A percentile compares a stretch with the other conserved stretches of the same genome.
phyloP scores from a whole-genome alignment of 169 alveolate species.

The Plasmodium chabaudi region DNA sequence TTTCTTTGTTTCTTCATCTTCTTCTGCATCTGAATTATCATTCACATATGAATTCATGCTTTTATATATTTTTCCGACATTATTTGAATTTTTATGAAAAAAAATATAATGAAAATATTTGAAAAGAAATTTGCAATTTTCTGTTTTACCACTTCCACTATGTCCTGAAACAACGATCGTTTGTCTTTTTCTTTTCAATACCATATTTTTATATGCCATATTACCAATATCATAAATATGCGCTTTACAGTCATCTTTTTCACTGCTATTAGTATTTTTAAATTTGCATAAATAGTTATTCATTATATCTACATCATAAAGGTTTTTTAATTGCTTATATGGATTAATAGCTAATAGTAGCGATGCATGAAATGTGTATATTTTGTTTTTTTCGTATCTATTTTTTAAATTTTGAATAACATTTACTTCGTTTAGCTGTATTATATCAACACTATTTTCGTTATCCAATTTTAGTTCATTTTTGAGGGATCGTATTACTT shows the following conservation, averaged over 20 bases:
- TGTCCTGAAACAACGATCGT: slow-evolving; percentile 99
- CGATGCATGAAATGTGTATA: slow-evolving; percentile 88
- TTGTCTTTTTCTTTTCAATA: slow-evolving; percentile 83
- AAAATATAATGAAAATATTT: slow-evolving; percentile 85
- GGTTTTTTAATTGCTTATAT: slow-evolving; percentile 81
- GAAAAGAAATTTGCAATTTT: slow-evolving; percentile 91
- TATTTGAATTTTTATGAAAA: slow-evolving; percentile 37
- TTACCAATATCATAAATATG: slow-evolving; percentile 81
- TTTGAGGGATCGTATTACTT: slow-evolving; percentile 38
- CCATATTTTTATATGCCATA: slow-evolving; percentile 79
- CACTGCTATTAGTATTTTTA: slow-evolving; percentile 30
- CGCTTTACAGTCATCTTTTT: slow-evolving; percentile 54
- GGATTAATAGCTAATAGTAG: slow-evolving; percentile 88
- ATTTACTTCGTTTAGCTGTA: slow-evolving; percentile 42
- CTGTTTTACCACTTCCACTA: slow-evolving; percentile 99
- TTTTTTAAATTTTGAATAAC: slow-evolving; percentile 63
- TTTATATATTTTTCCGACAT: slow-evolving; percentile 6
- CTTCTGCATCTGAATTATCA: slow-evolving; percentile 46
- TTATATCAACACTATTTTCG: slow-evolving; percentile 54
- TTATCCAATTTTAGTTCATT: slow-evolving; percentile 27
- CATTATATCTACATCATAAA: slow-evolving; percentile 81
- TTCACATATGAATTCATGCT: slow-evolving; percentile 18
- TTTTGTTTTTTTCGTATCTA: slow-evolving; percentile 76
- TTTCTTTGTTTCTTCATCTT: not conserved
- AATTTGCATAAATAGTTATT: slow-evolving; percentile 75